phyloP scores from a whole-genome alignment of 495 filamentous ascomycete species.

The Cercophora scortea region DNA sequence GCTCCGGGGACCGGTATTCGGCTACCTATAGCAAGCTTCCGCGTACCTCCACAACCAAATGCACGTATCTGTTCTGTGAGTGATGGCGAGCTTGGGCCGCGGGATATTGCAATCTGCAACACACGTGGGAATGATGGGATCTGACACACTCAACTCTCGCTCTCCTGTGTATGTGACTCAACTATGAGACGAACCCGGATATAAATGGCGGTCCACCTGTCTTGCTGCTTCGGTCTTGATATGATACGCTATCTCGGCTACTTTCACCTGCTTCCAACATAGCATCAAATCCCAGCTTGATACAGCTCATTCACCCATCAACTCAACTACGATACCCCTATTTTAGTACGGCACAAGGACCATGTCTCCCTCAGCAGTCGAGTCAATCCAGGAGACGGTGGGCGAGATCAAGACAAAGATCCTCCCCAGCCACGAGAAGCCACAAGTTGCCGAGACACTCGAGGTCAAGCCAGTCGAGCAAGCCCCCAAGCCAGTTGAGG shows the following conservation, averaged over 20 bases:
- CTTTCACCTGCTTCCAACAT: neutral
- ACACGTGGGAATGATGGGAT: no score
- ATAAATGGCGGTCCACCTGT: no score
- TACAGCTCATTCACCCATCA: neutral
- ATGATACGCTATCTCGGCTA: neutral
- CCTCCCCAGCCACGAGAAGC: slow-evolving; percentile 11
- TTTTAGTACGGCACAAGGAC: neutral
- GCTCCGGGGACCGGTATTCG: neutral
- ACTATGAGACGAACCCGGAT: no score
- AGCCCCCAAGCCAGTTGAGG: neutral
- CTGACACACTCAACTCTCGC: no score
- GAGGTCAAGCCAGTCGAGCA: slow-evolving; percentile 5
- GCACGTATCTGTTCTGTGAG: no score
- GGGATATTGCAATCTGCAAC: no score
- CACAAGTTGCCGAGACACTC: slow-evolving; percentile 2
- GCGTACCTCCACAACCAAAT: neutral
- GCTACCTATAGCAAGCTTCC: neutral
- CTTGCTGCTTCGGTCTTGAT: no score
- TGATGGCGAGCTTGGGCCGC: no score
- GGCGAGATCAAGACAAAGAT: slow-evolving; percentile 20
- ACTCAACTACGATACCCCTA: neutral
- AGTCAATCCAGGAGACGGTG: slow-evolving; percentile 13
- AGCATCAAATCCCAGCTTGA: neutral
- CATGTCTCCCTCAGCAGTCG: slow-evolving; percentile 25
- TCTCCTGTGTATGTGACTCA: no score